These are phyloP conservation scores for Kodamaea arcana DNA, from an alignment of 1,139 yeast species.

Conservation along the genomic window DNA sequence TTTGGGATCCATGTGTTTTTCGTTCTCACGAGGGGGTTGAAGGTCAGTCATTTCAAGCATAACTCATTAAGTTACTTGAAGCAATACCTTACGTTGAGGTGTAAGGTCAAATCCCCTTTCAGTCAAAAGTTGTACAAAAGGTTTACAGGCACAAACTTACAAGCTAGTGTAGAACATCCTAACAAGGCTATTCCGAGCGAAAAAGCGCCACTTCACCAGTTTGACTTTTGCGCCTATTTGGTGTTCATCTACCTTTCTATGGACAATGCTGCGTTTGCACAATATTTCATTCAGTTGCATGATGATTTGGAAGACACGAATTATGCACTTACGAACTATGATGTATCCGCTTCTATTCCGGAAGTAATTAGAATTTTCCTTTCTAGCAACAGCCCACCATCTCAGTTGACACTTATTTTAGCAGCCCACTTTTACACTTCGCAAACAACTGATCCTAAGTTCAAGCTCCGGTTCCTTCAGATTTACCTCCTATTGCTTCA, in stretches of 20 bases:
- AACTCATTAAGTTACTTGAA: slow-evolving; percentile 52
- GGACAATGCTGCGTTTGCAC: slow-evolving; percentile 45
- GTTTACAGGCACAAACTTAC: not conserved
- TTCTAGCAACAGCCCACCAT: slow-evolving; percentile 32
- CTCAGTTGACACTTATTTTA: slow-evolving; percentile 48
- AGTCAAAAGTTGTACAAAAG: not conserved
- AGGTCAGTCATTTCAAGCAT: slow-evolving; percentile 57
- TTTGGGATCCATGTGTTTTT: slow-evolving; percentile 55
- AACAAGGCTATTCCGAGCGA: not conserved
- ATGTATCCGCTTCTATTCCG: slow-evolving; percentile 45
- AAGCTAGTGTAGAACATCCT: not conserved
- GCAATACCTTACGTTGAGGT: slow-evolving; percentile 46
- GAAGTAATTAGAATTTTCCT: slow-evolving; percentile 47
- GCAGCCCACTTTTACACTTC: slow-evolving; percentile 51
- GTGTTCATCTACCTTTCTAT: slow-evolving; percentile 53
- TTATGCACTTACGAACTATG: slow-evolving; percentile 11
- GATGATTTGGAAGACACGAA: slow-evolving; percentile 18
- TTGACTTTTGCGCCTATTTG: slow-evolving; percentile 34
- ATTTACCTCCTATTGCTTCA: slow-evolving; percentile 43
- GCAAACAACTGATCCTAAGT: slow-evolving; percentile 39
- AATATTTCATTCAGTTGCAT: slow-evolving; percentile 44
- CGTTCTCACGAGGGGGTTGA: slow-evolving; percentile 58
- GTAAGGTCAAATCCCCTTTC: slow-evolving; percentile 17
- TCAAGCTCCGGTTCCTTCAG: slow-evolving; percentile 51
- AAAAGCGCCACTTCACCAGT: not conserved